phyloP scores from a whole-genome alignment of 164 flowering plant species.

The Protea cynaroides region DNA sequence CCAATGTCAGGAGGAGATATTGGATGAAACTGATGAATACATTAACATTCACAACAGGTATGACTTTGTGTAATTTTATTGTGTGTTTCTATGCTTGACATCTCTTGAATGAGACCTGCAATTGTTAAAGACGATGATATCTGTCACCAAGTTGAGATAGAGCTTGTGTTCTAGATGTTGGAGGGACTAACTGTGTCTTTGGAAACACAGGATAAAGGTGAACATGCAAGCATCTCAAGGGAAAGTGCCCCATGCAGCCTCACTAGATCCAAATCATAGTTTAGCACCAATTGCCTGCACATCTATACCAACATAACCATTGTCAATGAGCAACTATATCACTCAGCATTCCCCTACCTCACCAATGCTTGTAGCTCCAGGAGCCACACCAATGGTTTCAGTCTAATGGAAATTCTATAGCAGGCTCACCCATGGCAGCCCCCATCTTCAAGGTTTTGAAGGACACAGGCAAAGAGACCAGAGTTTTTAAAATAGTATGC shows the following conservation, averaged over 20 bases:
- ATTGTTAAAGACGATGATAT: no score
- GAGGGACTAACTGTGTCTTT: neutral
- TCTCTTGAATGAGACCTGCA: neutral
- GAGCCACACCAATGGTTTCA: slow-evolving; percentile 21
- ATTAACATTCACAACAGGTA: slow-evolving; percentile 91
- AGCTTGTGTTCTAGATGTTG: neutral
- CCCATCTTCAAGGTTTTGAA: slow-evolving; percentile 14
- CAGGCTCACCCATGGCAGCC: slow-evolving; percentile 16
- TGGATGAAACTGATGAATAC: slow-evolving; percentile 94
- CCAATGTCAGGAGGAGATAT: slow-evolving; percentile 77
- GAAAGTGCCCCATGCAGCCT: slow-evolving; percentile 17
- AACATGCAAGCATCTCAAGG: slow-evolving; percentile 77
- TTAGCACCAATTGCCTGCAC: slow-evolving; percentile 15
- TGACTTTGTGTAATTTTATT: neutral
- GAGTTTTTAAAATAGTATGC: neutral
- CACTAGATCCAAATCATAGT: slow-evolving; percentile 21
- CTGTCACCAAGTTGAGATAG: neutral
- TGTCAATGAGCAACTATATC: neutral
- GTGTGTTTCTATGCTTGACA: neutral
- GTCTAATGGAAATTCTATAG: slow-evolving; percentile 14
- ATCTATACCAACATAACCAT: slow-evolving; percentile 10
- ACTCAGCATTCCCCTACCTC: slow-evolving; percentile 17
- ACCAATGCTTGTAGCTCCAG: slow-evolving; percentile 13
- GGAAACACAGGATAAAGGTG: slow-evolving; percentile 61
- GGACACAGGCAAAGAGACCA: slow-evolving; percentile 9